Evolutionary conservation across 768 basidiomycete genomes (phyloP), one percentile per base, ranked within the genome.

Genomic region (Lactarius vividus): DNA sequence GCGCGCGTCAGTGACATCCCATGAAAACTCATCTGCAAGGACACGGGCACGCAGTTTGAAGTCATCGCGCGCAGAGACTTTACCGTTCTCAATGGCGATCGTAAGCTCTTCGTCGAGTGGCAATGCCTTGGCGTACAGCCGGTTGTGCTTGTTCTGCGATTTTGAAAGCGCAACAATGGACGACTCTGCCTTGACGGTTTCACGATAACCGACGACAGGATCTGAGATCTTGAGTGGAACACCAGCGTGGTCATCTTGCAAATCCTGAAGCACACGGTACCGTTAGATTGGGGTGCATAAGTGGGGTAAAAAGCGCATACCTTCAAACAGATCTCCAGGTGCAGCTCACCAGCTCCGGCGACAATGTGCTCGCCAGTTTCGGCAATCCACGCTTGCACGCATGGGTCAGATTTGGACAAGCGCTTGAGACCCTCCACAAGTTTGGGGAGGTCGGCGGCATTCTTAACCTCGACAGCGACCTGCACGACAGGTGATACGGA

Each of bases 91-190:
- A 73, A 99, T 98, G 67, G 94, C 97, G 72, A 86, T 85, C 69
- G 94, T 88, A 66, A 98, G 86, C 76, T 98, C 96, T 75, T 99
- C 97, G 29, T 92, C 94, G 64, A 99, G 76, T 42, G 97, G 97
- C 81, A 88, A 70, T 42, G 97, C 97, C 84, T 95, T 95, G 71
- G 88, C 85, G 79, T 89, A 99, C 65, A 99, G 84, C 81, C 97
- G 92, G 78, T 99, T 99, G 88, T 99, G 97, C 85, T 98, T 99
- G 86, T 99, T 98, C 81, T 98, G 97, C 26, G 97, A 98, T 79
- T 99, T 99, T 65, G 97, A 98, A 44, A 99, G 84, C 33, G 97
- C 97, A 71, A 93, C 89, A 72, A 98, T 98, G 59, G 88, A 87
- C 7, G 97, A 98, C 80, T 98, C 95, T 60, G 94, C 79, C 80